Evolutionary conservation across 805 yeast species (phyloP), one percentile per base, ranked within the genome.

Genomic region (Tetrapisispora nanseiensis): DNA sequence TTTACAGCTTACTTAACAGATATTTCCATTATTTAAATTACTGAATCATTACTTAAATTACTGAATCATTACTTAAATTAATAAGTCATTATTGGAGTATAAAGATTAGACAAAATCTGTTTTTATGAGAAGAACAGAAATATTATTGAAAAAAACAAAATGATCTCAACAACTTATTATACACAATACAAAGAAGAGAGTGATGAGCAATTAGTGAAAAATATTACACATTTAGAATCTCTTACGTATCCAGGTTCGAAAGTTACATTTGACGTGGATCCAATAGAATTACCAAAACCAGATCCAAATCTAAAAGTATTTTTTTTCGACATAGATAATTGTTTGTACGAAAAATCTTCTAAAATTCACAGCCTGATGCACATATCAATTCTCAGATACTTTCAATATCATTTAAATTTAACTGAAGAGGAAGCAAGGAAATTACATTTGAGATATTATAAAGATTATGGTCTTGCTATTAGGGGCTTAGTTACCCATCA

Each of bases 281-380:
- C 46, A 15, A 33, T 39, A 5, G 51, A 28, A 12, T 16, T 49
- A 4, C 65, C 66, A 2, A 37, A 42, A 11, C 55, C 62, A 6
- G 58, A 57, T 15, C 62, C 63, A 0, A 45, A 55, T 26, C 20
- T 51, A 18, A 63, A 55, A 20, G 66, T 70, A 13, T 85, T 92
- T 64, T 86, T 79, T 63, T 90, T 90, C 55, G 98, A 90, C 60
- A 86, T 90, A 42, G 98, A 90, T 67, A 90, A 90, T 61, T 87
- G 97, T 60, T 71, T 90, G 24, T 90, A 90, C 64, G 72, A 75
- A 41, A 68, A 87, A 44, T 78, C 86, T 1, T 74, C 84, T 20
- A 71, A 72, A 59, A 83, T 90, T 52, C 94, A 82, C 54, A 92
- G 83, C 51, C 58, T 86, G 62, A 90, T 90, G 97, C 95, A 83